Conservation (phyloP, 2,329 filamentous ascomycete species). For the Pseudogymnoascus sp. region DNA sequence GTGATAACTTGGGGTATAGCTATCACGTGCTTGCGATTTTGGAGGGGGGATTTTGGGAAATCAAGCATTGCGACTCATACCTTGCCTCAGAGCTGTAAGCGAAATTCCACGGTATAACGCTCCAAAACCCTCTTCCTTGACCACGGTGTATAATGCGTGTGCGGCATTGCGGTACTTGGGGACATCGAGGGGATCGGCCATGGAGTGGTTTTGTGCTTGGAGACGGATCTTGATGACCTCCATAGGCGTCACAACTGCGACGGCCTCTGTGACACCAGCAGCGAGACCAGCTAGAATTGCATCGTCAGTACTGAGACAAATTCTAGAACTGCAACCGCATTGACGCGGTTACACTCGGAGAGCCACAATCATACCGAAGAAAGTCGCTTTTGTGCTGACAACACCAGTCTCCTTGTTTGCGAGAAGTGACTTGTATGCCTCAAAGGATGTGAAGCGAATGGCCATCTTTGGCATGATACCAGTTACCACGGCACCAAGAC, state of each 20-base stretch:
- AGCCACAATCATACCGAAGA: slow-evolving; percentile 47
- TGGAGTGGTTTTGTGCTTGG: slow-evolving; percentile 94
- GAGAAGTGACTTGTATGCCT: slow-evolving; percentile 82
- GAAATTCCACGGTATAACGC: slow-evolving; percentile 90
- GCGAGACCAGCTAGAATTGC: slow-evolving; percentile 63
- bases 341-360: neutral
- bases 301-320: slow-evolving; percentile 24
- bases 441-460: slow-evolving; percentile 96
- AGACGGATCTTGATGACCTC: slow-evolving; percentile 98
- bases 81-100: slow-evolving; percentile 86
- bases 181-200: slow-evolving; percentile 91
- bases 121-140: slow-evolving; percentile 81
- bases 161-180: slow-evolving; percentile 97
- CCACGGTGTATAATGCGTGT: slow-evolving; percentile 72
- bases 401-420: slow-evolving; percentile 59
- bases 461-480: slow-evolving; percentile 99
- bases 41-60: slow-evolving; percentile 8
- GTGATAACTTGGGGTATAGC: slow-evolving; percentile 8
- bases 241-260: slow-evolving; percentile 95
- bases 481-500: slow-evolving; percentile 89
- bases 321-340: neutral
- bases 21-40: neutral
- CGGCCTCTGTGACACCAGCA: slow-evolving; percentile 92
- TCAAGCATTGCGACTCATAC: slow-evolving; percentile 36
- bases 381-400: slow-evolving; percentile 65